phyloP scores from a whole-genome alignment of 1,284 basidiomycete genomes.

The Ceratobasidium sp. region DNA sequence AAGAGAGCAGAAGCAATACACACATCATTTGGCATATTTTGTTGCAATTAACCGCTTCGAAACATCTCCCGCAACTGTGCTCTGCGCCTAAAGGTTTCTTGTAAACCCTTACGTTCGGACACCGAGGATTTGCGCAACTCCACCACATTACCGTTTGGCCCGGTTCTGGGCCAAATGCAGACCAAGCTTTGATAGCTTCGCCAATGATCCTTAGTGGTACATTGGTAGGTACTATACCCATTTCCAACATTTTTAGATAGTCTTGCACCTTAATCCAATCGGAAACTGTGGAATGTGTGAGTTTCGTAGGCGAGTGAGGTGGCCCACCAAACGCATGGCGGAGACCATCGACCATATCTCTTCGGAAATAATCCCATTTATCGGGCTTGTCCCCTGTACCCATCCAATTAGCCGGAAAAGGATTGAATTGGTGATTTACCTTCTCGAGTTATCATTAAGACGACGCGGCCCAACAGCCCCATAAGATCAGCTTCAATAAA shows the following conservation, averaged over 20 bases:
- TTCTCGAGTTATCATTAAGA: conserved; percentile 17
- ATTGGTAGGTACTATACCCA: neutral
- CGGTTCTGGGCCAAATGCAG: neutral
- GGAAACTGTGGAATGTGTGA: neutral
- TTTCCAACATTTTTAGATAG: neutral
- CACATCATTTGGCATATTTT: conserved; percentile 16
- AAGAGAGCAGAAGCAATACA: neutral
- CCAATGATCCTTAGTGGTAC: neutral
- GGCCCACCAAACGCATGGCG: neutral
- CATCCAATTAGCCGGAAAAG: neutral
- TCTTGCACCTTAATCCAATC: neutral
- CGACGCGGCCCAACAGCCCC: conserved; percentile 5
- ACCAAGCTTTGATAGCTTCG: neutral
- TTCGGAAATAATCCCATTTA: neutral
- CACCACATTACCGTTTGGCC: neutral
- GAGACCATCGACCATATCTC: neutral
- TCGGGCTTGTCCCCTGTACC: neutral
- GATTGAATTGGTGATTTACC: neutral
- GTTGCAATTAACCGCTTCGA: neutral
- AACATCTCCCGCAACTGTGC: neutral
- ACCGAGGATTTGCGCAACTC: conserved; percentile 21
- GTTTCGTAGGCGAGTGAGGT: neutral
- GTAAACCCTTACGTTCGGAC: neutral
- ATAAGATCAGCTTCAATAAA: neutral
- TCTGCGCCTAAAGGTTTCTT: neutral